Evolutionary conservation across 2,329 filamentous ascomycete species (phyloP), one percentile per base, ranked within the genome.

Genomic region (Arthrobotrys conoides): DNA sequence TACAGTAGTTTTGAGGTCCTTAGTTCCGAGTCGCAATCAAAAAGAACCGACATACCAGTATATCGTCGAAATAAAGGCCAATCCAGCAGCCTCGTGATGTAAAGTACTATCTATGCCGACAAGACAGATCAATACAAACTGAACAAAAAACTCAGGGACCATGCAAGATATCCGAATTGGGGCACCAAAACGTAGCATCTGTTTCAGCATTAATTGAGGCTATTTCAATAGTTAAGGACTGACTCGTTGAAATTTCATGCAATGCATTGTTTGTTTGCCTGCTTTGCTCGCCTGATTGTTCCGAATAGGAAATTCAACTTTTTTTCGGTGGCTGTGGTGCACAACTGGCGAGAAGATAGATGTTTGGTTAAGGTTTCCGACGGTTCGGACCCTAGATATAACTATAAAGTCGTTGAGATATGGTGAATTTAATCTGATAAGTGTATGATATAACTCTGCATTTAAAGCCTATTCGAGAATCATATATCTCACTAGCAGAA

Each of bases 251-350:
- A 12, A 3, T 49, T 30, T 30, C 48, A 51, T 51, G 48, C 14
- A 41, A 41, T 16, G 38, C 48, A 51, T 24, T 24, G 48, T 51
- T 51, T 51, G 48, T 12, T 16, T 16, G 38, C 3, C 14, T 4
- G 12, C 16, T n/a, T 41, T 5, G 44, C 65, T 20, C 57, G 55
- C 64, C 27, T 67, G 64, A 18, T 44, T 38, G 44, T 44, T 51
- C 64, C 5, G 38, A 65, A 48, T 18, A 8, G 48, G 61, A 20
- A 65, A 66, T 66, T 66, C 24, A 49, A 72, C 61, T 72, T 72
- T 66, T 33, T 65, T 30, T 57, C 14, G 16, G 36, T 59, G 53
- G 53, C 27, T 36, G 51, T 10, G n/a, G 24, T 6, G 30, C 2
- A 51, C 14, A 16, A 16, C 38, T 14, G 5, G 10, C 5, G 30